These are phyloP conservation scores for Chytriomyces hyalinus DNA, from an alignment of 192 early-diverging fungal species.

Conservation along the genomic window DNA sequence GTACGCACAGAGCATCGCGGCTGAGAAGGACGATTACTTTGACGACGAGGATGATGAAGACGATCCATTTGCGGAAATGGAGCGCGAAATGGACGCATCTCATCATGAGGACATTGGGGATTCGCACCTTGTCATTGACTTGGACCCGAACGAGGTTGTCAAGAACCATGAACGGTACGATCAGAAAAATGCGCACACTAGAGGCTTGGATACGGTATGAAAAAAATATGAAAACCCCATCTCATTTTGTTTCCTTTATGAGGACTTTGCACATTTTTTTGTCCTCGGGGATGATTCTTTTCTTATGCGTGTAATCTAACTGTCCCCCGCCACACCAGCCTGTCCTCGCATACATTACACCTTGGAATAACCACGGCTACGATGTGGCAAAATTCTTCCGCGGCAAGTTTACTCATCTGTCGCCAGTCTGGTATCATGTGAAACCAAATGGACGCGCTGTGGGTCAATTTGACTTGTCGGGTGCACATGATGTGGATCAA, in stretches of 20 bases:
- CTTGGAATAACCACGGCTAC: slow-evolving; percentile 43
- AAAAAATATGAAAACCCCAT: too few species aligned
- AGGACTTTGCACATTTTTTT: too few species aligned
- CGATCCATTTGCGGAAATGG: neutral
- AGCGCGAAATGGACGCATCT: neutral
- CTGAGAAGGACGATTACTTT: neutral
- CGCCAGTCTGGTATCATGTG: slow-evolving; percentile 40
- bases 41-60: neutral
- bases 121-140: neutral
- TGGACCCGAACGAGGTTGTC: neutral
- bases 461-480: slow-evolving; percentile 5
- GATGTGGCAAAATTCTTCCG: slow-evolving; percentile 39
- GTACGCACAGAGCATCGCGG: too few species aligned
- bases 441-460: neutral
- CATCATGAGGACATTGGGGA: neutral
- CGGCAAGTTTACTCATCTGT: slow-evolving; percentile 39
- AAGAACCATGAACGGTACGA: neutral
- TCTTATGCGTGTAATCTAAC: too few species aligned
- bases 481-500: slow-evolving; percentile 36
- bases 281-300: too few species aligned
- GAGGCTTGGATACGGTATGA: neutral
- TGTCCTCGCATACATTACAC: slow-evolving; percentile 38
- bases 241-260: too few species aligned
- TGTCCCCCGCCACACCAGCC: neutral
- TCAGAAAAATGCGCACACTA: neutral